phyloP scores from a whole-genome alignment of 257 asterid species.

The Anisodus acutangulus region DNA sequence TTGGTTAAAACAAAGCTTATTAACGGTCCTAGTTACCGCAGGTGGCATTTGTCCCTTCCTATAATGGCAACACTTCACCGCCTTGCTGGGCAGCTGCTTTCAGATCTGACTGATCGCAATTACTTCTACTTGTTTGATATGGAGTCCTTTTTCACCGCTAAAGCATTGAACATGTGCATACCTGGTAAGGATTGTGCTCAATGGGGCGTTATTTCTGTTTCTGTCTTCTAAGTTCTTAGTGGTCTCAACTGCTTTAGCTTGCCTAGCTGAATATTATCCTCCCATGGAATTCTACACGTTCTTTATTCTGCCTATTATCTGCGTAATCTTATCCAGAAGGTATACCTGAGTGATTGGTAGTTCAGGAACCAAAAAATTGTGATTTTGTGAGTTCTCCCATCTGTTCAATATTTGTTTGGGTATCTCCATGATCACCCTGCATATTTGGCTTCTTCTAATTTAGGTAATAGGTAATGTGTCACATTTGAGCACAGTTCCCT shows the following conservation, averaged over 20 bases:
- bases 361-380: background rate
- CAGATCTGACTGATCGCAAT: constrained; percentile 91
- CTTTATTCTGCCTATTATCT: background rate
- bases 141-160: constrained; percentile 98
- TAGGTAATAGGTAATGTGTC: background rate
- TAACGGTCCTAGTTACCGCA: constrained; percentile 96
- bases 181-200: constrained; percentile 62
- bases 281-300: background rate
- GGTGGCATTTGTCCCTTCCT: constrained; percentile 98
- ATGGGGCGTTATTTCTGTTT: background rate
- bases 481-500: background rate
- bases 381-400: background rate
- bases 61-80: constrained; percentile 98
- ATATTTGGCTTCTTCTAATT: constrained; percentile 11
- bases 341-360: constrained; percentile 9
- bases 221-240: background rate
- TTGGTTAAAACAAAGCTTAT: constrained; percentile 95
- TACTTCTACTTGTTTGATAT: constrained; percentile 93
- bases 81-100: constrained; percentile 95
- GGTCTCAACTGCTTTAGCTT: constrained; percentile 19
- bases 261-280: background rate
- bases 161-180: constrained; percentile 97
- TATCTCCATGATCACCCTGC: background rate
- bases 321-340: background rate
- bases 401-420: background rate